Evolutionary conservation across 208 protist species (phyloP), one percentile per base, ranked within the genome.

Genomic region (Leishmania gerbilli): DNA sequence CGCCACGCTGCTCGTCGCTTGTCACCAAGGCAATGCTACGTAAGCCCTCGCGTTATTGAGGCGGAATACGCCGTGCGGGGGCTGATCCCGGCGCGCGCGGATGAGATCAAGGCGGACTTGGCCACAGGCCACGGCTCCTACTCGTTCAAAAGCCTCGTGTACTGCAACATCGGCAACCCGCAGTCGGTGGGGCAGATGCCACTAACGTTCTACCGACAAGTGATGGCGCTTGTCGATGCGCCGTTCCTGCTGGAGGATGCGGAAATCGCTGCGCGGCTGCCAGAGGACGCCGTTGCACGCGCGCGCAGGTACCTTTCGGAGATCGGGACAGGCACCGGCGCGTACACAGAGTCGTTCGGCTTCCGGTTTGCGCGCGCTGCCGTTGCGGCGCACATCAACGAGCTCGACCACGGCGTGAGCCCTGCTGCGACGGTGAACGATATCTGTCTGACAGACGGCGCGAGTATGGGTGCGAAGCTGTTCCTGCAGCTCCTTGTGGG

Each of bases 111-210:
- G 77, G 51, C 85, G 40, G 83, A 93, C 72, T 84, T 98, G 47
- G 85, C 87, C 13, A 77, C 69, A 15, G 91, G 87, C 74, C 82
- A 71, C 71, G 76, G 53, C 19, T 84, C 79, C 24, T 89, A 95
- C 79, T 79, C 88, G 11, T 98, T 98, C 84, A 4, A 89, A 40
- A 83, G 96, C 58, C 87, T 99, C 27, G 91, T 99, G 71, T 97
- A 95, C 83, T 99, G 99, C 91, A 99, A 99, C 92, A 99, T 99
- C 87, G 99, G 99, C 79, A 99, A 99, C 88, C 99, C 99, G 56
- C 99, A 99, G 87, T 87, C 91, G 82, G 87, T 99, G 24, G 80
- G 95, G 34, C 99, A 99, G 90, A 89, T 96, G 86, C 98, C 99
- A 27, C 82, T 99, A 13, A 99, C 99, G 17, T 99, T 99, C 88